Percentiles rank a stretch among this genome's conserved stretches.
Evolutionary conservation across 2,329 filamentous ascomycete genomes (phyloP).

Genomic region (Mariannaea sp.): DNA sequence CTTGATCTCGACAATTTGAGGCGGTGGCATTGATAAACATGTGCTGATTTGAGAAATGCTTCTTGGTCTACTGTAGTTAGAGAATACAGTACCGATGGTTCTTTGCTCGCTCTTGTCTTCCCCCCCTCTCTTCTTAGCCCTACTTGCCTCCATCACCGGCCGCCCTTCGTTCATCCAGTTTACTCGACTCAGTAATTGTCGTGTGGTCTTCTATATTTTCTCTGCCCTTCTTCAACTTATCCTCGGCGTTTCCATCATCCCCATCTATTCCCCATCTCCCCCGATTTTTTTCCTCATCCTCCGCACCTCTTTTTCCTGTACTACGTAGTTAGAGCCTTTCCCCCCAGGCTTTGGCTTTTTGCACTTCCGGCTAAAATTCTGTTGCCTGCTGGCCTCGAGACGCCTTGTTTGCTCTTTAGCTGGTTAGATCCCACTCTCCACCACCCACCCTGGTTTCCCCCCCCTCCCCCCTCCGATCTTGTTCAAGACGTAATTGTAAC

Average conservation of each 20-base stretch:
- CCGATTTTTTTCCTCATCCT: too few relatives aligned
- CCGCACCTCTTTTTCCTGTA: too few relatives aligned
- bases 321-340: too few relatives aligned
- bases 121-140: too few relatives aligned
- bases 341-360: background rate
- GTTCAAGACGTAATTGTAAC: conserved; percentile 9
- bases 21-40: conserved; percentile 5
- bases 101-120: too few relatives aligned
- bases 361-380: conserved; percentile 17
- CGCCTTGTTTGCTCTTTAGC: conserved; percentile 7
- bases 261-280: conserved; percentile 1
- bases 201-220: conserved; percentile 6
- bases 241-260: conserved; percentile 10
- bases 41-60: background rate
- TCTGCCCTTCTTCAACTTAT: conserved; percentile 3
- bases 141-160: too few relatives aligned
- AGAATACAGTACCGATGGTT: too few relatives aligned
- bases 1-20: too few relatives aligned
- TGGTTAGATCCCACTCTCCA: background rate
- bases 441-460: background rate
- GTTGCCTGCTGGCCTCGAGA: conserved; percentile 11
- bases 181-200: too few relatives aligned
- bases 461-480: conserved; percentile 8
- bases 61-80: conserved; percentile 5
- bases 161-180: too few relatives aligned